A percentile compares a stretch with the other conserved stretches of the same genome.
Conservation (phyloP, 257 asterid species). For the Solanum medicagineum region DNA sequence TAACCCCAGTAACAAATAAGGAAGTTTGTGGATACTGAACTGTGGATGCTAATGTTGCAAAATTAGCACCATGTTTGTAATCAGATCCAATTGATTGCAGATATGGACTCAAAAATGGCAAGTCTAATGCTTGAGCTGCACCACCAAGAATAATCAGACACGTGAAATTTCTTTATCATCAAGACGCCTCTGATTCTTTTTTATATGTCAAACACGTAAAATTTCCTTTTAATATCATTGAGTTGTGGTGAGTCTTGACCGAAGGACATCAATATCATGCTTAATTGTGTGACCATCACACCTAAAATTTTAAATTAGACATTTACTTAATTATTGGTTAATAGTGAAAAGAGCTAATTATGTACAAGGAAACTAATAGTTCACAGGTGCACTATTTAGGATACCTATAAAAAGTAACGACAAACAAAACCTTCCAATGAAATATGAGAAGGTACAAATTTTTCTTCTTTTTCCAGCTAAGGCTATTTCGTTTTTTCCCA, state of each 20-base stretch:
- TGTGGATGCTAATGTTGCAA: slow-evolving; percentile 59
- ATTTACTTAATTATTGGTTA: background rate
- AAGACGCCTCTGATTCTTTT: too few relatives aligned
- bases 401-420: background rate
- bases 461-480: background rate
- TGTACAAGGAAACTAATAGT: background rate
- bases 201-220: too few relatives aligned
- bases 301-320: background rate
- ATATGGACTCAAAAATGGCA: slow-evolving; percentile 62
- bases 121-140: slow-evolving; percentile 60
- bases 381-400: background rate
- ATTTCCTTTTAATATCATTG: too few relatives aligned
- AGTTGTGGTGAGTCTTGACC: too few relatives aligned
- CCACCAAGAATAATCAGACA: background rate
- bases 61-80: slow-evolving; percentile 50
- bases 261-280: too few relatives aligned
- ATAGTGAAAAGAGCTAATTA: background rate
- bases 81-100: slow-evolving; percentile 58
- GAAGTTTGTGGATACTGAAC: slow-evolving; percentile 50
- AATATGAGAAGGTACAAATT: background rate
- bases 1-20: slow-evolving; percentile 37
- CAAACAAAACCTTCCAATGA: background rate
- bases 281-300: too few relatives aligned
- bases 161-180: too few relatives aligned
- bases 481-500: background rate